A percentile compares a stretch with the other conserved stretches of the same genome.
Evolutionary conservation across 164 flowering plant species (phyloP).

Genomic region (Pachysandra terminalis): DNA sequence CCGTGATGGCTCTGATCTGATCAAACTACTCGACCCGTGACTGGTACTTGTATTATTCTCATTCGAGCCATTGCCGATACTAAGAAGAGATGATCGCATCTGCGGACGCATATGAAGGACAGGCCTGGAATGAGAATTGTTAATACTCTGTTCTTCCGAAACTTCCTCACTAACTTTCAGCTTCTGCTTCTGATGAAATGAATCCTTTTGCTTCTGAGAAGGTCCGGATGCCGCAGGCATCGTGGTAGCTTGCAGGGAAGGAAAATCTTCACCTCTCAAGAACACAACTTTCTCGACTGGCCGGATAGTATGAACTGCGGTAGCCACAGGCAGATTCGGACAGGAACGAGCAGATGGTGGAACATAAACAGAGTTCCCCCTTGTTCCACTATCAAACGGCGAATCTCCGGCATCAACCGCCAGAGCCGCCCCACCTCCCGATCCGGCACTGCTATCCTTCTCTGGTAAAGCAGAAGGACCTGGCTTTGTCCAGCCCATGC

Average conservation of each 20-base stretch:
- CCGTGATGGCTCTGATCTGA: slow-evolving; percentile 20
- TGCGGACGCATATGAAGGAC: slow-evolving; percentile 41
- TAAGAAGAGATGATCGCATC: slow-evolving; percentile 26
- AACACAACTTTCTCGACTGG: slow-evolving; percentile 50
- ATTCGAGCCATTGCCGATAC: slow-evolving; percentile 20
- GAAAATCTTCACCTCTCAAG: slow-evolving; percentile 95
- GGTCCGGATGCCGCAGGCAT: slow-evolving; percentile 45
- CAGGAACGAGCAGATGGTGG: slow-evolving; percentile 62
- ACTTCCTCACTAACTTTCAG: slow-evolving; percentile 33
- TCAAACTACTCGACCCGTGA: slow-evolving; percentile 22
- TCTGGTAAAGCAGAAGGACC: slow-evolving; percentile 39
- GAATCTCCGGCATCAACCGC: slow-evolving; percentile 19
- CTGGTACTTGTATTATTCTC: slow-evolving; percentile 28
- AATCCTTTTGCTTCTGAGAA: slow-evolving; percentile 56
- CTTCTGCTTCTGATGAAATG: slow-evolving; percentile 49
- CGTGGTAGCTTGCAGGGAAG: slow-evolving; percentile 72
- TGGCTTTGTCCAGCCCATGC: slow-evolving; percentile 88
- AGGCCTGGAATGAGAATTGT: slow-evolving; percentile 21
- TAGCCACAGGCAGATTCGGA: slow-evolving; percentile 19
- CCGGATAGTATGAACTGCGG: slow-evolving; percentile 13
- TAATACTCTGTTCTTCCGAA: slow-evolving; percentile 32
- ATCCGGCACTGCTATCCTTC: slow-evolving; percentile 35
- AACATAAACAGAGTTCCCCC: slow-evolving; percentile 40
- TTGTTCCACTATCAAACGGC: slow-evolving; percentile 24
- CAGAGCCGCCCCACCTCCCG: slow-evolving; percentile 20